Conservation (phyloP, 2,329 filamentous ascomycete species). For the Paracoccidioides lutzii region DNA sequence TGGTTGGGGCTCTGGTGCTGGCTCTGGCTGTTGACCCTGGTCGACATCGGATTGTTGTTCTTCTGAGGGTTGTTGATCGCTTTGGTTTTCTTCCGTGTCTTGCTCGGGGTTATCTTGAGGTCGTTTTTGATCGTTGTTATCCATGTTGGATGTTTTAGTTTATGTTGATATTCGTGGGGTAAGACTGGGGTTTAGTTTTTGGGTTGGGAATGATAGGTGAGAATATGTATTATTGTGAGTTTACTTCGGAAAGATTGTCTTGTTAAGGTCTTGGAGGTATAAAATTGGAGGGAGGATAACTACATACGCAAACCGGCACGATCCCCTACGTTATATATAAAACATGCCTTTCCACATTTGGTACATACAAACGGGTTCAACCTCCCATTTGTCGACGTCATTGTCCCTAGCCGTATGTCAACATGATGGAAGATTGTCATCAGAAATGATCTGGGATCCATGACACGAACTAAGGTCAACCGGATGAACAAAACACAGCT, state of each 20-base stretch:
- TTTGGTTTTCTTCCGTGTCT: conserved; percentile 11
- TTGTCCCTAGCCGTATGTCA: neutral
- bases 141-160: conserved; percentile 7
- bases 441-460: neutral
- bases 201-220: neutral
- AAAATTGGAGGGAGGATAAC: neutral
- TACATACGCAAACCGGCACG: neutral
- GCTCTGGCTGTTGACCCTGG: conserved; percentile 25
- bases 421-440: neutral
- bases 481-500: neutral
- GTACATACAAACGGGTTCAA: neutral
- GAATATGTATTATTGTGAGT: neutral
- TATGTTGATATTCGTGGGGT: neutral
- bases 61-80: conserved; percentile 13
- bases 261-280: neutral
- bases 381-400: neutral
- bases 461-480: neutral
- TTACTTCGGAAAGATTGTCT: neutral
- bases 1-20: conserved; percentile 31
- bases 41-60: conserved; percentile 18
- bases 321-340: neutral
- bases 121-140: conserved; percentile 12
- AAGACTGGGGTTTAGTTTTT: neutral
- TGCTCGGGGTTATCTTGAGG: conserved; percentile 7
- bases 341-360: neutral